phyloP scores from a whole-genome alignment of 805 yeast species.

The Yamadazyma akitaensis region DNA sequence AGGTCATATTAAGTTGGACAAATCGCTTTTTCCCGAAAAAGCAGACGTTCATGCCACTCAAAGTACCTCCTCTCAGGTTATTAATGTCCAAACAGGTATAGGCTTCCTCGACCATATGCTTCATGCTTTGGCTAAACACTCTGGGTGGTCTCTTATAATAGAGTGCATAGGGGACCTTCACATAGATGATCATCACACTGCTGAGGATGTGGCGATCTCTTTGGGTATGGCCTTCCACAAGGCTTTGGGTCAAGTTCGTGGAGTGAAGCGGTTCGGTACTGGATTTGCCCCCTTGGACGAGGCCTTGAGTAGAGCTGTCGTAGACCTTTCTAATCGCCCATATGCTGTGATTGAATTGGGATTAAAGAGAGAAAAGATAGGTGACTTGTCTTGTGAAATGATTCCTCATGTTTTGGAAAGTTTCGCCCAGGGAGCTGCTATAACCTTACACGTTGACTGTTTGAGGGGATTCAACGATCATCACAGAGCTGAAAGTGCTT shows the following conservation, averaged over 20 bases:
- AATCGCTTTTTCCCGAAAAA: slow-evolving; percentile 48
- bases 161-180: slow-evolving; percentile 93
- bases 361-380: slow-evolving; percentile 86
- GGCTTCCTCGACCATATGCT: slow-evolving; percentile 97
- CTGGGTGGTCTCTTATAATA: slow-evolving; percentile 90
- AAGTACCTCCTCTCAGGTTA: slow-evolving; percentile 64
- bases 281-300: slow-evolving; percentile 97
- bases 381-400: slow-evolving; percentile 92
- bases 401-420: slow-evolving; percentile 95
- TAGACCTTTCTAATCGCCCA: slow-evolving; percentile 91
- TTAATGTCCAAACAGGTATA: slow-evolving; percentile 83
- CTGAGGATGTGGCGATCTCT: slow-evolving; percentile 94
- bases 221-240: slow-evolving; percentile 84
- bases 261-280: slow-evolving; percentile 87
- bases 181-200: slow-evolving; percentile 95
- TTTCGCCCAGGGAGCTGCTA: slow-evolving; percentile 87
- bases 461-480: slow-evolving; percentile 93
- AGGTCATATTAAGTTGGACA: slow-evolving; percentile 63
- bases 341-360: slow-evolving; percentile 88
- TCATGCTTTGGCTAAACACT: slow-evolving; percentile 93
- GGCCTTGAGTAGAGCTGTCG: slow-evolving; percentile 93
- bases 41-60: slow-evolving; percentile 60
- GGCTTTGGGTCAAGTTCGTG: slow-evolving; percentile 85
- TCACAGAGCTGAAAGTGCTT: slow-evolving; percentile 93
- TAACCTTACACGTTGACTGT: slow-evolving; percentile 93